A percentile compares a stretch with the other conserved stretches of the same genome.
These are phyloP conservation scores for Penicillium corylophilum DNA, from an alignment of 2,329 filamentous ascomycete genomes.

Conservation along the genomic window DNA sequence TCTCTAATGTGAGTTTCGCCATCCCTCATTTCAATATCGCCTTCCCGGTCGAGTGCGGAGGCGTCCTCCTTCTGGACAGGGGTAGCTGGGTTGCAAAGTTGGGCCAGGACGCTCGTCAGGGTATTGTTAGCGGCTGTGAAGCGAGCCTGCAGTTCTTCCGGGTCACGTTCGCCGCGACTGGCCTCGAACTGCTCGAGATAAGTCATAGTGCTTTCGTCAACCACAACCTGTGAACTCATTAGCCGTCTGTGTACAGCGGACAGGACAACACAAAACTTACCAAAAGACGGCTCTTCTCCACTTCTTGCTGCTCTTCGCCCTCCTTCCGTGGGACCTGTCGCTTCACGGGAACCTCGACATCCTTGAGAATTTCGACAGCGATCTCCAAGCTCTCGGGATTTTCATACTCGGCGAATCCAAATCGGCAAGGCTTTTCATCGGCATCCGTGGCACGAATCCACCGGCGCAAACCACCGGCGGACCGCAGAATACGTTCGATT, in stretches of 20 bases:
- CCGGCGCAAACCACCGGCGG: constrained; percentile 75
- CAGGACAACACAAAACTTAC: constrained; percentile 43
- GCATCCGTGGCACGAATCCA: constrained; percentile 80
- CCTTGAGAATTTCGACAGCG: constrained; percentile 79
- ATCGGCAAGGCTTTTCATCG: constrained; percentile 78
- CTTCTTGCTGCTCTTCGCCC: constrained; percentile 45
- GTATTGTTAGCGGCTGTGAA: constrained; percentile 68
- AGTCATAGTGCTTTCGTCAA: constrained; percentile 78
- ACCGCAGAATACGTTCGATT: constrained; percentile 72
- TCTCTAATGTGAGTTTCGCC: constrained; percentile 51
- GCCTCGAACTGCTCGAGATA: constrained; percentile 82
- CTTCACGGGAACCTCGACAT: constrained; percentile 78
- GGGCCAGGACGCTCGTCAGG: constrained; percentile 66
- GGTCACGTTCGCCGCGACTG: constrained; percentile 62
- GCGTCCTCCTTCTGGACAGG: constrained; percentile 46
- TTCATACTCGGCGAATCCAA: constrained; percentile 95
- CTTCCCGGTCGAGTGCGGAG: constrained; percentile 59
- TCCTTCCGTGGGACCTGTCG: constrained; percentile 58
- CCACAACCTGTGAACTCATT: constrained; percentile 52
- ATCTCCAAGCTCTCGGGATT: constrained; percentile 83
- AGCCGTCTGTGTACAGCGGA: constrained; percentile 3
- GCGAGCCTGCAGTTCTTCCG: constrained; percentile 62
- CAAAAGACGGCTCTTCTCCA: constrained; percentile 70
- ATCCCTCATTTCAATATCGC: constrained; percentile 70
- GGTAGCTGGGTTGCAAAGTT: constrained; percentile 67